Conservation (phyloP, 805 yeast genomes). For the Kazachstania bromeliacearum region DNA sequence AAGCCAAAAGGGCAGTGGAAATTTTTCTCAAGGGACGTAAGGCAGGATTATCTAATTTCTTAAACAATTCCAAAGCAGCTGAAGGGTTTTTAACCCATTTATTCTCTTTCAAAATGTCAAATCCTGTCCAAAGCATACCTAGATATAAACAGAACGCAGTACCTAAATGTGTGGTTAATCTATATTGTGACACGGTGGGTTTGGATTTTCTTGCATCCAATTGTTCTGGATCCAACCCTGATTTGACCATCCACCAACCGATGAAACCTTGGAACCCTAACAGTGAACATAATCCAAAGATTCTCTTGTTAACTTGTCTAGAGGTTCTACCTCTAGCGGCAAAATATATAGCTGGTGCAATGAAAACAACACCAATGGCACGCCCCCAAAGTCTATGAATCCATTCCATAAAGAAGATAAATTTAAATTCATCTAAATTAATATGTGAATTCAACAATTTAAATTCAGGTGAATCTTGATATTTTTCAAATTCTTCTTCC, state of each 20-base stretch:
- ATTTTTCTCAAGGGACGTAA: slow-evolving; percentile 47
- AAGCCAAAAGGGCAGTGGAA: slow-evolving; percentile 47
- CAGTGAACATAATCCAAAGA: slow-evolving; percentile 63
- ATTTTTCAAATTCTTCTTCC: slow-evolving; percentile 75
- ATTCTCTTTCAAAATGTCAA: slow-evolving; percentile 69
- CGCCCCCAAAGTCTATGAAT: slow-evolving; percentile 89
- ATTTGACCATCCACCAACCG: slow-evolving; percentile 99
- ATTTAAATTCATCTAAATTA: slow-evolving; percentile 84
- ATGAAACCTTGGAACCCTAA: slow-evolving; percentile 91
- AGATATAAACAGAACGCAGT: slow-evolving; percentile 83
- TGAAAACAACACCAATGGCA: slow-evolving; percentile 73
- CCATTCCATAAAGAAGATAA: slow-evolving; percentile 97
- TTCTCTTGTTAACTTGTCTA: slow-evolving; percentile 52
- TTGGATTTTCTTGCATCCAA: slow-evolving; percentile 73
- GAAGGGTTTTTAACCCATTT: slow-evolving; percentile 59
- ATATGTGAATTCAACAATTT: slow-evolving; percentile 74
- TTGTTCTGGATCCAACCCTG: slow-evolving; percentile 79
- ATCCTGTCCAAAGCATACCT: slow-evolving; percentile 86
- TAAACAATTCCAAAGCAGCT: slow-evolving; percentile 43
- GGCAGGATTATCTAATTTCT: slow-evolving; percentile 51
- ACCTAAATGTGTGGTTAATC: slow-evolving; percentile 88
- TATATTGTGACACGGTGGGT: slow-evolving; percentile 95
- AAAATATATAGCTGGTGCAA: slow-evolving; percentile 79
- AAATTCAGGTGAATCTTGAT: slow-evolving; percentile 83
- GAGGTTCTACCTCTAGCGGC: slow-evolving; percentile 58